Base-by-base conservation (phyloP, 495 filamentous ascomycete genomes). In the Penicillium roqueforti region DNA sequence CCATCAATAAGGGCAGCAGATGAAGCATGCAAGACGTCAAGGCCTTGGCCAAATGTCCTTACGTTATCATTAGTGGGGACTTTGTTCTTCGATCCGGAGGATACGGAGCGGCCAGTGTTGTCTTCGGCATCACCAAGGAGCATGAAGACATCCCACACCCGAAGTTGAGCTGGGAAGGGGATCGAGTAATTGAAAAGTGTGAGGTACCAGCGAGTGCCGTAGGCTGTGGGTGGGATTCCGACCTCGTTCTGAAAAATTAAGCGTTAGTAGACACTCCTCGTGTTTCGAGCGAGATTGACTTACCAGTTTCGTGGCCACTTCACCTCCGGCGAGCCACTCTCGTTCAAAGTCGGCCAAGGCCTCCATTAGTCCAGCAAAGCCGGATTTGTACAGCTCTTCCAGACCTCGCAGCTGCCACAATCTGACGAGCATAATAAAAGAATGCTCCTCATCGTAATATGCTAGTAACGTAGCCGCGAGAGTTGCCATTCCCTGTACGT, bases 111-210 rank as follows among this genome's bases (percentile, higher is more conserved):
- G 7, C 59, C 37, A 20, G 57, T 49, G 6, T 41, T 43, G 25
- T 73, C 68, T 26, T 77, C 70, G 3, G 78, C 75, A 59, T 95
- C 92, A 40, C 93, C 93, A 22, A 99, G 84, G 2, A 99, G 85
- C 88, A 99, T 91, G 72, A 99, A 97, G 1, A 95, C 89, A 62
- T 99, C 93, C 93, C 93, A 99, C 5, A 99, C 89, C 43, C 93
- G 86, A n/a, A 99, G 87, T 65, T 99, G 93, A 9, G 95, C 95
- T 0, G 89, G 81, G 62, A 97, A 99, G 3, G 93, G 93, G 54
- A 99, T 90, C 16, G 89, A 95, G 58, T 97, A 87, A 71, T 97
- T 97, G 78, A 99, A 99, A 6, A 99, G 80, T 3, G 93, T 99
- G 26, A 99, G 79, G 66, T 99, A 99, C 93, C 93, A 99, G 25